A percentile compares a stretch with the other conserved stretches of the same genome.
phyloP scores from a whole-genome alignment of 176 grass and related monocot genomes.

The Aegilops longissima region DNA sequence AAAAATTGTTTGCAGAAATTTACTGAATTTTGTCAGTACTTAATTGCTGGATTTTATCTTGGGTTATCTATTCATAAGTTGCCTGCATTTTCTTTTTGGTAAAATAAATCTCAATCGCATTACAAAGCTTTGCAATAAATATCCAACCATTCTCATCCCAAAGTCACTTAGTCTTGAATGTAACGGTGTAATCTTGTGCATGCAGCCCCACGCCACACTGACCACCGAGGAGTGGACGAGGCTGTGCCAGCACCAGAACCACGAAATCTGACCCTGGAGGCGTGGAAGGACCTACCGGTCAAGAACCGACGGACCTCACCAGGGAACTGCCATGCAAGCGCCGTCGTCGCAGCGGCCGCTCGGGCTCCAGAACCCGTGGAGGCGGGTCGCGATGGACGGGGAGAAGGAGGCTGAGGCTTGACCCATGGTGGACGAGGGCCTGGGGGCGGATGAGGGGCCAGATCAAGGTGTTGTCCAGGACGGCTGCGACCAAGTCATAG shows the following conservation, averaged over 20 bases:
- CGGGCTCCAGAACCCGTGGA: neutral
- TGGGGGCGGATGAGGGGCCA: conserved; percentile 65
- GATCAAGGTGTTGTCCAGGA: conserved; percentile 44
- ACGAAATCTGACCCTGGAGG: neutral
- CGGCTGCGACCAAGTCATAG: conserved; percentile 19
- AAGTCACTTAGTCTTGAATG: neutral
- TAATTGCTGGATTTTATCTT: neutral
- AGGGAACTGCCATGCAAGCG: too few species aligned
- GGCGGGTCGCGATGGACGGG: too few species aligned
- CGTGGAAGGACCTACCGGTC: neutral
- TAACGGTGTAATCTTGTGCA: neutral
- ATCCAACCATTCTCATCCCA: neutral
- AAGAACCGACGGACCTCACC: too few species aligned
- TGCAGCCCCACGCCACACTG: conserved; percentile 54
- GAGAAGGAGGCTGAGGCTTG: conserved; percentile 55
- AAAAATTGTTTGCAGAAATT: neutral
- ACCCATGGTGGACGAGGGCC: conserved; percentile 65
- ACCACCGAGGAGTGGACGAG: conserved; percentile 37
- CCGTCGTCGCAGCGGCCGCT: neutral
- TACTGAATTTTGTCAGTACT: neutral
- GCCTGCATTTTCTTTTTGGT: neutral
- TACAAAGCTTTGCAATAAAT: neutral
- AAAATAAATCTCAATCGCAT: neutral
- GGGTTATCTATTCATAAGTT: neutral
- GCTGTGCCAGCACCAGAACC: neutral